A percentile compares a stretch with the other conserved stretches of the same genome.
Evolutionary conservation across 2,329 filamentous ascomycete species (phyloP).

Genomic region (Capronia coronata): DNA sequence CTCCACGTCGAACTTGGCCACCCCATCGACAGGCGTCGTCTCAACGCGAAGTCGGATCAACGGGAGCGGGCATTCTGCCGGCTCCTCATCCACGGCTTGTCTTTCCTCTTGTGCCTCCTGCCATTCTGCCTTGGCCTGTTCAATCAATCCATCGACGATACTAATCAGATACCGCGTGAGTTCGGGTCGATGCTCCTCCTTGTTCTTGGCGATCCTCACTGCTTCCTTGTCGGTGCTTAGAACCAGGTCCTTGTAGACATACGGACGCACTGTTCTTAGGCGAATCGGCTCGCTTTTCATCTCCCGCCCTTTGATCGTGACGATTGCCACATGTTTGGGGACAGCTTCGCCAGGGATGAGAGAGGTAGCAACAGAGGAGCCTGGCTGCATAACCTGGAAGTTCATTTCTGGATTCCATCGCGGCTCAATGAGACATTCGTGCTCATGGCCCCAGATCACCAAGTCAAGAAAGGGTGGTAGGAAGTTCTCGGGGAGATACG

Average conservation of each 20-base stretch:
- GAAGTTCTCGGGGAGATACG: constrained; percentile 91
- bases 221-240: constrained; percentile 70
- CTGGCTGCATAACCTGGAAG: constrained; percentile 95
- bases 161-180: constrained; percentile 69
- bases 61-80: constrained; percentile 59
- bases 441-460: constrained; percentile 94
- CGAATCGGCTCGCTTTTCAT: constrained; percentile 75
- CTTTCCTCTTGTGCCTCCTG: constrained; percentile 63
- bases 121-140: constrained; percentile 77
- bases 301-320: constrained; percentile 74
- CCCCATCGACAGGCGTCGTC: constrained; percentile 66
- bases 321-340: constrained; percentile 79
- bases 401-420: constrained; percentile 74
- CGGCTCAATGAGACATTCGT: constrained; percentile 89
- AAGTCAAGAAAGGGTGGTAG: constrained; percentile 86
- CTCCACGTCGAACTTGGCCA: constrained; percentile 76
- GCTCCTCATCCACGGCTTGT: constrained; percentile 49
- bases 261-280: constrained; percentile 82
- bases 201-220: constrained; percentile 68
- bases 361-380: constrained; percentile 92
- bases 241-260: constrained; percentile 76
- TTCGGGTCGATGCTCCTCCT: constrained; percentile 74
- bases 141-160: constrained; percentile 80
- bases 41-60: constrained; percentile 87
- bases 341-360: constrained; percentile 84